Base-by-base conservation (phyloP, 139 green algal species). In the Yamagishiella unicocca region DNA sequence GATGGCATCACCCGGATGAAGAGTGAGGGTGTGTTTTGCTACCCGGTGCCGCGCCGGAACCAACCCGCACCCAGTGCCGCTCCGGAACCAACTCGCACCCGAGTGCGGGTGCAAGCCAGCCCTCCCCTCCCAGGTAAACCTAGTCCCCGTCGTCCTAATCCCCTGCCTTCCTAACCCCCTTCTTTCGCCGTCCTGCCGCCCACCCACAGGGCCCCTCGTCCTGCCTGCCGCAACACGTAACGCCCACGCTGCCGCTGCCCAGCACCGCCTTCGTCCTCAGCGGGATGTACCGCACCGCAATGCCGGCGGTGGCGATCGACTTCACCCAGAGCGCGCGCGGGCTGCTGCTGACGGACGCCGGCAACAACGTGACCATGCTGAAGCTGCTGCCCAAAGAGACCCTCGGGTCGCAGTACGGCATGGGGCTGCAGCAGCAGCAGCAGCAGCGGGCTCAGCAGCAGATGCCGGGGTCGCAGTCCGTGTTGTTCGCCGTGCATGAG, bases 291-390 rank as follows among this genome's bases (percentile, higher is more conserved):
- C 86, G 77, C 43, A 61, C 78, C 45, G 2, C 76, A 9, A 85
- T 84, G 38, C 61, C 54, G 0, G 21, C 90, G 12, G 67, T 88
- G 14, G 88, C 84, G 0, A 29, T 95, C 29, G 81, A 88, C 35
- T 95, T 90, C 88, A 93, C 93, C 5, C 91, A 94, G 37, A 83
- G 83, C 58, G 87, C 64, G 0, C 79, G 82, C 8, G 93, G 93
- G 2, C 70, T 95, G 22, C 85, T 95, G 35, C 38, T 90, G 9
- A 90, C 82, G 2, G 93, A 95, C 35, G 31, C 74, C 1, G 50
- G 33, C 0, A 91, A 89, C 67, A 42, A 76, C 61, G 86, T 95
- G 0, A 88, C 85, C n/a, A 94, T 94, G 91, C 78, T 94, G 43
- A 50, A 83, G 19, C 31, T 93, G 19, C 33, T 82, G 31, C 70